Base-by-base conservation (phyloP, 495 filamentous ascomycete genomes). In the Chaetomium cochliodes region DNA sequence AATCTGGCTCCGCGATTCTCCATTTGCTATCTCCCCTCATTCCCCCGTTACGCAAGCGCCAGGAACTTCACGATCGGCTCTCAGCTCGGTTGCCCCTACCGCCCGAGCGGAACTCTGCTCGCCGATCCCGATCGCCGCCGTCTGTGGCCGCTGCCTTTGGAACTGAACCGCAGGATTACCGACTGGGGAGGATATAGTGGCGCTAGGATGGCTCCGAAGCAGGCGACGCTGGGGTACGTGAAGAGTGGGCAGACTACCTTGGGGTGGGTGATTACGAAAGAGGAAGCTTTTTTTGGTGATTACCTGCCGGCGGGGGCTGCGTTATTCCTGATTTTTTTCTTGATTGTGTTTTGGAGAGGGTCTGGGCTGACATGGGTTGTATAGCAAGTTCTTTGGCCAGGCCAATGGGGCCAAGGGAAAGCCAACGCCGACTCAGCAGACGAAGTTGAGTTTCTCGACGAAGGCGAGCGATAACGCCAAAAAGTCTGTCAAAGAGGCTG, bases 221-320 rank as follows among this genome's bases (percentile, higher is more conserved):
- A 98, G 82, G 86, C 90, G 70, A 97, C 92, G 11, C 76, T 98
- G 73, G 92, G 92, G 93, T 98, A 97, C 81, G 93, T 96, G 52
- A 88, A 84, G 74, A 81, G 87, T 62, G 82, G 85, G 59, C 92
- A 97, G 79, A 83, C 85, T 69, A 96, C 90, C 62, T 79, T 96
- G 73, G 86, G 90, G 93, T 96, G 85, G 81, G 91, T 87, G n/a
- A 47, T 39, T 44, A 18, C 41, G 13, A 44, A 15, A 15, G 6
- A 18, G 11, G 9, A 37, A 33, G 7, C 6, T 12, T 11, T 37
- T 37, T 37, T 37, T 37, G 33, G 33, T 37, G 8, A 8, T 41
- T 20, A 62, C 33, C 49, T 42, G 20, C 59, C n/a, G 11, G 13
- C 8, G 11, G 8, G 28, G 44, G 42, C 4, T 26, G n/a, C 22